Base-by-base conservation (phyloP, 768 basidiomycete species). In the Phlebiopsis flavidoalba region DNA sequence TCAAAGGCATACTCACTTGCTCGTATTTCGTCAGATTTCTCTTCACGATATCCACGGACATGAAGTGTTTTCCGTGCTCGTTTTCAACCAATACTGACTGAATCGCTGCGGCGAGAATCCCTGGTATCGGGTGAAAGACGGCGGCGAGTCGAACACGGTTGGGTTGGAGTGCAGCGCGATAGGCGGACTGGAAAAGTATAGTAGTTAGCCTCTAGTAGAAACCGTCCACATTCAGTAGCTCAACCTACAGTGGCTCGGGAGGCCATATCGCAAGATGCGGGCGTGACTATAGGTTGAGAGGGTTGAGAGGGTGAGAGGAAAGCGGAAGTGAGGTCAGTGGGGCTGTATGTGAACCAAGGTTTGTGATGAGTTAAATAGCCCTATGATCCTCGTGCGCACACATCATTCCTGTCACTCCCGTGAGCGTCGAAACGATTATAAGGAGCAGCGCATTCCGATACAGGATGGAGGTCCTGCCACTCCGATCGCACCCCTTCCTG, bases 11-110 rank as follows among this genome's bases (percentile, higher is more conserved):
- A 40, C 64, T 46, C 26, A 74, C 75, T 70, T 75, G 72, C 55
- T 77, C 73, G 59, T 74, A 75, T 47, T 73, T 74, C 26, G 73
- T 66, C 37, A 72, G 60, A 47, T 76, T 74, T 48, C 58, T 70
- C 65, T 73, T 71, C 31, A 70, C 73, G 15, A 75, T 66, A 12
- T 69, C 69, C 46, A 74, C 65, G 1, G 70, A 72, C 17, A 62
- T 58, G 63, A 76, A 74, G 8, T 70, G 58, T 19, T 65, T 56
- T 19, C 66, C 66, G 57, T 75, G 73, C 0, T 65, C 65, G n/a
- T n/a, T 17, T 67, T 63, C 8, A 71, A 52, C 74, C 73, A 74
- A 60, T 74, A 69, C 15, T 54, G 61, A 48, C 68, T 65, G 64
- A 72, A 75, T 47, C 74, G 70, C 53, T 74, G 70, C 52, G 65